phyloP scores from a whole-genome alignment of 805 yeast species.

The Blastobotrys chiropterorum region DNA sequence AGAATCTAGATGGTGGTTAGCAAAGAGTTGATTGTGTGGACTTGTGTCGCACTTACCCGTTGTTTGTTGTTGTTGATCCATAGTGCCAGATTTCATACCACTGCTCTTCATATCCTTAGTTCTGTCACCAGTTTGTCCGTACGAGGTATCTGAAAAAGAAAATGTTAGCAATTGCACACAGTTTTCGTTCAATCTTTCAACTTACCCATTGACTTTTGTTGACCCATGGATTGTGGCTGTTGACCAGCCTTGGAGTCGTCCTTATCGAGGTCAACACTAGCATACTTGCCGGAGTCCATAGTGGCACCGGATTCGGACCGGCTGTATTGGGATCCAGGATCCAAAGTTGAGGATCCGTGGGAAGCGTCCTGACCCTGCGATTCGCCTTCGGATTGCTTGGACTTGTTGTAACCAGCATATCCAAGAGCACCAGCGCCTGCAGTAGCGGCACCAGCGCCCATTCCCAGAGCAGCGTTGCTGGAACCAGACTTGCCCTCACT shows the following conservation, averaged over 20 bases:
- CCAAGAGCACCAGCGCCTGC: constrained; percentile 6
- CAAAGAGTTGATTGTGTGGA: too few species aligned
- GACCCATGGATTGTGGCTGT: background rate
- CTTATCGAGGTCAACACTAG: background rate
- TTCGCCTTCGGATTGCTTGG: background rate
- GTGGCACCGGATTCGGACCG: too few species aligned
- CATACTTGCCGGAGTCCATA: background rate
- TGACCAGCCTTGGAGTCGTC: background rate
- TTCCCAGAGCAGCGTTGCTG: background rate
- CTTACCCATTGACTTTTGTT: background rate
- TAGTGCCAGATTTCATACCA: background rate
- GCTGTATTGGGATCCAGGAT: background rate
- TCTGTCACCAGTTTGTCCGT: too few species aligned
- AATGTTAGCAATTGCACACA: too few species aligned
- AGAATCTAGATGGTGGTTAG: too few species aligned
- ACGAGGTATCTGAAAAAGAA: too few species aligned
- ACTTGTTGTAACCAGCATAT: background rate
- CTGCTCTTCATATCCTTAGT: background rate
- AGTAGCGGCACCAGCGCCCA: constrained; percentile 4
- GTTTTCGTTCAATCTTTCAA: background rate
- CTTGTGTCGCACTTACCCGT: too few species aligned
- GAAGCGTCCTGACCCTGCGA: background rate
- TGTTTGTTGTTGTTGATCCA: background rate
- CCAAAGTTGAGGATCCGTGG: background rate
- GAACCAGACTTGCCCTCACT: background rate